Base-by-base conservation (phyloP, 2,329 filamentous ascomycete species). In the Albifimbria verrucaria region DNA sequence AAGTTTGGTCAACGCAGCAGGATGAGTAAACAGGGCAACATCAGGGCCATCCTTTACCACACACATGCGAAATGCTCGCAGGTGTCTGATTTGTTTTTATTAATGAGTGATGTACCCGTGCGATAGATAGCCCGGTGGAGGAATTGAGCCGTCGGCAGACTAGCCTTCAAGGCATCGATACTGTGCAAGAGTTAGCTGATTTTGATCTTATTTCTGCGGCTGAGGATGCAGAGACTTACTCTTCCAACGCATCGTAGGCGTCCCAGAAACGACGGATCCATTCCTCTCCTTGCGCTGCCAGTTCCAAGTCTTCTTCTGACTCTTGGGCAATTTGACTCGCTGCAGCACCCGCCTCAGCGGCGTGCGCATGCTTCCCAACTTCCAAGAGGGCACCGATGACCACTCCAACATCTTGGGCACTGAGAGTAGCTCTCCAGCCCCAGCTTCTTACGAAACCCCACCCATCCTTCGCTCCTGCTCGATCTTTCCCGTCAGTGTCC, bases 391-490 rank as follows among this genome's bases (percentile, higher is more conserved):
- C 92, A 50, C 92, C 92, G 20, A 97, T 82, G 25, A 97, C 86
- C 17, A 96, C 90, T n/a, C 90, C 91, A 0, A 97, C 91, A 67
- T 99, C 94, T 48, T 93, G 89, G 6, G 94, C 94, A 56, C 90
- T 95, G 23, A 97, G 78, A 48, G 93, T 97, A 1, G 92, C 93
- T 67, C 92, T 89, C 92, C 92, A 99, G 11, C 94, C 94, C 94
- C 94, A 99, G 67, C 91, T 96, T 54, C 92, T 83, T 18, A 97
- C 93, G 66, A 97, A 99, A 0, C 94, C 93, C 93, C 93, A 97
- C 11, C 92, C 92, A 68, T 96, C 92, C 65, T 93, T 93, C 46
- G 85, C 83, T 21, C 87, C 86, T 18, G 80, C 86, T 50, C 85
- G 82, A 58, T 88, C 85, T 60, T 82, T 82, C 4, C 84, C 86